Conservation (phyloP, 805 yeast species). For the Yarrowia yakushimensis region DNA sequence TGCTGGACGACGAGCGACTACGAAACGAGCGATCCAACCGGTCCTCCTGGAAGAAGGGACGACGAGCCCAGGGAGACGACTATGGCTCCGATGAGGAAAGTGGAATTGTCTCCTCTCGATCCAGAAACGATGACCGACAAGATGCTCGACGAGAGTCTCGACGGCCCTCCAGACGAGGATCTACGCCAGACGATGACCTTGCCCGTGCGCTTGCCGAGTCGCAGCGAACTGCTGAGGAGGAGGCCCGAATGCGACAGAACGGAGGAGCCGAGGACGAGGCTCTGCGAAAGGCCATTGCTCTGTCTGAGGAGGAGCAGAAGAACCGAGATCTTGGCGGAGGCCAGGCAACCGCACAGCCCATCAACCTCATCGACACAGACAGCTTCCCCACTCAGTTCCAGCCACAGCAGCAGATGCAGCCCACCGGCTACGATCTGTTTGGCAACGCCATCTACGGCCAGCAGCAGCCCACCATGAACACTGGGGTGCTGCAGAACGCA, state of each 20-base stretch:
- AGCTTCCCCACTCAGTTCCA: conserved; percentile 42
- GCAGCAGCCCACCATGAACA: conserved; percentile 48
- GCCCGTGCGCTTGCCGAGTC: conserved; percentile 79
- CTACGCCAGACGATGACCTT: conserved; percentile 52
- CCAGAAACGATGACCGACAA: conserved; percentile 30
- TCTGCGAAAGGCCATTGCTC: conserved; percentile 62
- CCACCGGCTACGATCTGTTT: conserved; percentile 48
- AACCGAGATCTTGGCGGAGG: conserved; percentile 42
- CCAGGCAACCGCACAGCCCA: conserved; percentile 26
- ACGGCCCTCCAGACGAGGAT: conserved; percentile 40
- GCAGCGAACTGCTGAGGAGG: conserved; percentile 77
- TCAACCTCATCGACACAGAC: conserved; percentile 34
- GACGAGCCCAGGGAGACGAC: conserved; percentile 2
- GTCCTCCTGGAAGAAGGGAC: conserved; percentile 21
- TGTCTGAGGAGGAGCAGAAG: conserved; percentile 74
- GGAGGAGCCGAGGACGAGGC: conserved; percentile 53
- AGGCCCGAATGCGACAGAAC: conserved; percentile 50
- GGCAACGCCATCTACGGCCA: conserved; percentile 51
- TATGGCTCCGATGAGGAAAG: conserved; percentile 25
- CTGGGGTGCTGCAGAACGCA: conserved; percentile 53
- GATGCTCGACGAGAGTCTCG: conserved; percentile 30
- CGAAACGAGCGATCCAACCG: conserved; percentile 31
- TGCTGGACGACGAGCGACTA: conserved; percentile 79
- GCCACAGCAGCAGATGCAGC: conserved; percentile 36
- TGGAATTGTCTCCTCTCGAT: not conserved